Evolutionary conservation across 345 rosid species (phyloP), one percentile per base, ranked within the genome.

Genomic region (Dipteronia sinensis): DNA sequence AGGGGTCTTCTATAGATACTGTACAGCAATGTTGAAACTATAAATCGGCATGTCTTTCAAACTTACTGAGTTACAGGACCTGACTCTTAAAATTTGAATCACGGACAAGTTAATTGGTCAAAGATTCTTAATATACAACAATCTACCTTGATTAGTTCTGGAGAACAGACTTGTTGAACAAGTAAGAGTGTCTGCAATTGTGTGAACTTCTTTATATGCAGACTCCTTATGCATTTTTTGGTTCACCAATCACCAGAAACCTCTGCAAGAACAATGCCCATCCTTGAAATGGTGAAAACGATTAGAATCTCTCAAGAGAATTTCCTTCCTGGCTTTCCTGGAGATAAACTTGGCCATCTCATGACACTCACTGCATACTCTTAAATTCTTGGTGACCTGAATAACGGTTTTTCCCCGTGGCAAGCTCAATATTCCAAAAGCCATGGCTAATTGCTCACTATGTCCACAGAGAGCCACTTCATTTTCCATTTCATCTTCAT

Each of bases 301-400:
- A 76, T 89, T 88, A 19, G 90, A 78, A 81, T 92, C 91, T 81
- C 97, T 89, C 25, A 90, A 82, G 34, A 91, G 89, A 72, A 91
- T 89, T 56, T 93, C 93, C 79, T 88, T 83, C 65, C 83, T 44
- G 31, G 86, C 83, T 34, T 72, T 83, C 74, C 83, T 86, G 56
- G 97, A 89, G 75, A 89, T 88, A 78, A 89, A 91, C 87, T 89
- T 92, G 19, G 92, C 92, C 86, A 87, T 86, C 71, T 85, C 87
- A 83, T 92, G 92, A 77, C 92, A 92, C 65, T 92, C 93, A 23
- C 91, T 83, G 56, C 97, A 92, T n/a, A 92, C 88, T 80, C 92
- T 87, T 47, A 86, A 87, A 84, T 86, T 90, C 83, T 90, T 90
- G 56, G 89, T 85, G 11, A 92, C 93, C 71, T 88, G 86, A 61